These are phyloP conservation scores for Crithidia fasciculata DNA, from an alignment of 208 protist genomes.

Conservation along the genomic window DNA sequence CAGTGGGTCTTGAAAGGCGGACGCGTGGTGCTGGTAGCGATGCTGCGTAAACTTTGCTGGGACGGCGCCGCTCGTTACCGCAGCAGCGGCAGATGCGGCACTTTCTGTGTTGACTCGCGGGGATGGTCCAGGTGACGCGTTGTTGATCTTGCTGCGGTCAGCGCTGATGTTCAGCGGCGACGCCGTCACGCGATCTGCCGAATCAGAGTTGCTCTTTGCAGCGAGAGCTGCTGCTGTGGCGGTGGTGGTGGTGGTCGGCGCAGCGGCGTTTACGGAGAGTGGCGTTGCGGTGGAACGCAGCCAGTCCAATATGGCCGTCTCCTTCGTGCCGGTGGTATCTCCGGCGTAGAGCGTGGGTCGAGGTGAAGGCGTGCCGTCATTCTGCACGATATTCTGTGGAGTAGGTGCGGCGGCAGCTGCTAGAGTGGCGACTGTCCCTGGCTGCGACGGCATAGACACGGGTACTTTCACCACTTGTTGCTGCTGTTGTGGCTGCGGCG, in stretches of 20 bases:
- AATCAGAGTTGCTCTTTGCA: no score
- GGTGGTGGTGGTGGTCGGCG: not conserved
- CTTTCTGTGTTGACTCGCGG: no score
- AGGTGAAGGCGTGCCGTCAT: not conserved
- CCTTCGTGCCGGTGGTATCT: slow-evolving; percentile 8
- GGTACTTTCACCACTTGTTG: not conserved
- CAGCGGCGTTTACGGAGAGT: not conserved
- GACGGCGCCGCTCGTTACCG: no score
- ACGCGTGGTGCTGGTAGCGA: no score
- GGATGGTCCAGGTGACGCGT: no score
- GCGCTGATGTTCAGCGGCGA: no score
- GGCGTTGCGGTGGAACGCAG: slow-evolving; percentile 5
- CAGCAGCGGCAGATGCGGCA: no score
- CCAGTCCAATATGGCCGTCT: slow-evolving; percentile 27
- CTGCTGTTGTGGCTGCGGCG: slow-evolving; percentile 1
- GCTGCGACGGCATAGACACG: not conserved
- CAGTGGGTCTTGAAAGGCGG: not conserved
- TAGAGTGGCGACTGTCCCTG: no score
- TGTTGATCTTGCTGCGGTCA: no score
- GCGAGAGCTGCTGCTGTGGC: not conserved
- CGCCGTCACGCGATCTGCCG: no score
- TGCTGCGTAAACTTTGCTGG: no score
- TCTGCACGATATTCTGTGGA: not conserved
- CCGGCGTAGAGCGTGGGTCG: slow-evolving; percentile 3
- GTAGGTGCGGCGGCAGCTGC: not conserved